Percentiles rank a stretch among this genome's conserved stretches.
These are phyloP conservation scores for Pseudocercospora vitis DNA, from an alignment of 2,329 filamentous ascomycete genomes.

Conservation along the genomic window DNA sequence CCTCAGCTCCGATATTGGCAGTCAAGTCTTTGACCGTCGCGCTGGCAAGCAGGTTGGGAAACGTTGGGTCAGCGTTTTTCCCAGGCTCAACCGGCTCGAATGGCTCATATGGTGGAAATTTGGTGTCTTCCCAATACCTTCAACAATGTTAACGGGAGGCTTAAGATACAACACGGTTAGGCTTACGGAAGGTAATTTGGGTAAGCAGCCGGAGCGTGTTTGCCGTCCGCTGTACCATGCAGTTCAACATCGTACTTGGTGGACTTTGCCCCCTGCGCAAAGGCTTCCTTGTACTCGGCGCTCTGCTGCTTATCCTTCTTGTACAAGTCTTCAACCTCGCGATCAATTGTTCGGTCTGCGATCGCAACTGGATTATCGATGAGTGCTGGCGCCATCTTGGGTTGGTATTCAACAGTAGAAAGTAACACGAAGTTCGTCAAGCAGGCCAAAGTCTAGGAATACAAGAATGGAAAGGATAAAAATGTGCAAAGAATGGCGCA, in stretches of 20 bases:
- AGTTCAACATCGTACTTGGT: conserved; percentile 54
- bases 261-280: conserved; percentile 43
- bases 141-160: background rate
- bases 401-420: no score
- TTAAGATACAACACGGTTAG: conserved; percentile 7
- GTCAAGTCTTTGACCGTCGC: conserved; percentile 61
- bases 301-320: conserved; percentile 31
- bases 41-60: conserved; percentile 66
- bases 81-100: conserved; percentile 76
- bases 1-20: conserved; percentile 71
- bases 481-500: conserved; percentile 3
- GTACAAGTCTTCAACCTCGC: conserved; percentile 28
- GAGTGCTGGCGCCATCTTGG: conserved; percentile 47
- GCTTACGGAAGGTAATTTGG: conserved; percentile 63
- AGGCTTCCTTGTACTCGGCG: conserved; percentile 45
- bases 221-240: conserved; percentile 54
- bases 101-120: conserved; percentile 63
- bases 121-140: conserved; percentile 37
- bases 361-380: conserved; percentile 36
- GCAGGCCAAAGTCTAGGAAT: background rate
- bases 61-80: conserved; percentile 68
- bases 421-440: no score
- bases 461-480: background rate
- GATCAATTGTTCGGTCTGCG: conserved; percentile 27
- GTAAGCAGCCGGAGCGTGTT: conserved; percentile 54